Evolutionary conservation across 805 yeast species (phyloP), one percentile per base, ranked within the genome.

Genomic region (Babjeviella inositovora): DNA sequence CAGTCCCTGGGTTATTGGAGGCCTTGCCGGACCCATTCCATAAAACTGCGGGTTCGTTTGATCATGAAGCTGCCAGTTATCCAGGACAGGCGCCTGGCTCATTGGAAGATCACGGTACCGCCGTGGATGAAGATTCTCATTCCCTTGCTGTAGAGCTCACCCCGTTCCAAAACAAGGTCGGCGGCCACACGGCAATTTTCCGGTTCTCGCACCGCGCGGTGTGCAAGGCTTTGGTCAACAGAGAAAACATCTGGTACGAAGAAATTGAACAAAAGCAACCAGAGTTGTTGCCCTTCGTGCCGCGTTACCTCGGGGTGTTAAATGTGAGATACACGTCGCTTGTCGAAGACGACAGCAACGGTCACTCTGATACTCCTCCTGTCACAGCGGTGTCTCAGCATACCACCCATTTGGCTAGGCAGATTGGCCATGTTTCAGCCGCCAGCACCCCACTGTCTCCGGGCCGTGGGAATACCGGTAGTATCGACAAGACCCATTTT

Each of bases 121-220:
- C 38, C 5, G 41, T 35, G 8, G 43, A 40, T 7, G 45, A 45
- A 7, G 45, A 50, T 5, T 50, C 56, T 19, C 76, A 57, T 33
- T 77, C 84, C 3, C 48, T 82, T 15, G 79, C 94, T 1, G 94
- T 85, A 1, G 96, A 87, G 43, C 50, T 87, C 28, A 68, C 80
- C 25, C 97, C 97, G 2, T 87, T 85, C 49, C 72, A 74, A 26
- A 84, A 90, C 42, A 84, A 80, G 41, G 97, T 90, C 12, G 99
- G 99, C 6, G 99, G 99, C 1, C 99, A 90, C 43, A 87, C 96
- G 0, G 96, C 96, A 2, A 84, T 90, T 17, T 90, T 87, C 52
- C 66, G 87, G 32, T 90, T 90, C 42, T 76, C 93, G 4, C 79
- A 72, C 34, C 59, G 80, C 28, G 97, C 96, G 0, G 94, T 90